Evolutionary conservation across 78 protist species (phyloP).

Genomic region (Dictyostelium capitatum): DNA sequence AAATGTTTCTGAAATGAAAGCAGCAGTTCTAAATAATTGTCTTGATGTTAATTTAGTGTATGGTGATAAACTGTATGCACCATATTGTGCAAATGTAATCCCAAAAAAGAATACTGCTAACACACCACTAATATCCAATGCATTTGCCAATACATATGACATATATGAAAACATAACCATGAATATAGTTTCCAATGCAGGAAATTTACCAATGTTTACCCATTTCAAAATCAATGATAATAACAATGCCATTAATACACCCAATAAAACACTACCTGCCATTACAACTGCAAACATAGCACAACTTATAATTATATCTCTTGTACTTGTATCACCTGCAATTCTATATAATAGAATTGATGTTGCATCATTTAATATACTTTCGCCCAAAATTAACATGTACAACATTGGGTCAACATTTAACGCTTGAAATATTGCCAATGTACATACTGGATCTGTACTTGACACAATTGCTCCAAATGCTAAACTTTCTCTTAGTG

Average conservation of each 20-base stretch:
- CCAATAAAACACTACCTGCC: constrained; percentile 44
- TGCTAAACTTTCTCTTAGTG: constrained; percentile 34
- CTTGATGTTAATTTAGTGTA: constrained; percentile 66
- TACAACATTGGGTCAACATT: constrained; percentile 90
- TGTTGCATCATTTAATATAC: constrained; percentile 96
- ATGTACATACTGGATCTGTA: constrained; percentile 97
- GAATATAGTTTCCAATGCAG: constrained; percentile 69
- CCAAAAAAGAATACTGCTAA: constrained; percentile 87
- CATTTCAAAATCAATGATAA: constrained; percentile 45
- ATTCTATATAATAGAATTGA: constrained; percentile 90
- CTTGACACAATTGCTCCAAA: constrained; percentile 94
- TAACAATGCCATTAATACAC: constrained; percentile 60
- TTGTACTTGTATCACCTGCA: background rate
- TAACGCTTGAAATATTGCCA: constrained; percentile 92
- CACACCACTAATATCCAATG: constrained; percentile 68
- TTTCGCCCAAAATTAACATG: constrained; percentile 95
- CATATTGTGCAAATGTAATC: constrained; percentile 82
- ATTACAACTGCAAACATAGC: constrained; percentile 30
- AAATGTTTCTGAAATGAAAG: constrained; percentile 84
- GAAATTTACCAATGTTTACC: constrained; percentile 67
- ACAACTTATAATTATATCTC: background rate
- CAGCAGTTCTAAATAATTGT: constrained; percentile 78
- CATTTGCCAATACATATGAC: constrained; percentile 62
- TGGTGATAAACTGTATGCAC: constrained; percentile 78
- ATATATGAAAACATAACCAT: constrained; percentile 79